Percentiles rank a stretch among this genome's conserved stretches.
Evolutionary conservation across 164 flowering plant species (phyloP).

Genomic region (Annona cherimola): DNA sequence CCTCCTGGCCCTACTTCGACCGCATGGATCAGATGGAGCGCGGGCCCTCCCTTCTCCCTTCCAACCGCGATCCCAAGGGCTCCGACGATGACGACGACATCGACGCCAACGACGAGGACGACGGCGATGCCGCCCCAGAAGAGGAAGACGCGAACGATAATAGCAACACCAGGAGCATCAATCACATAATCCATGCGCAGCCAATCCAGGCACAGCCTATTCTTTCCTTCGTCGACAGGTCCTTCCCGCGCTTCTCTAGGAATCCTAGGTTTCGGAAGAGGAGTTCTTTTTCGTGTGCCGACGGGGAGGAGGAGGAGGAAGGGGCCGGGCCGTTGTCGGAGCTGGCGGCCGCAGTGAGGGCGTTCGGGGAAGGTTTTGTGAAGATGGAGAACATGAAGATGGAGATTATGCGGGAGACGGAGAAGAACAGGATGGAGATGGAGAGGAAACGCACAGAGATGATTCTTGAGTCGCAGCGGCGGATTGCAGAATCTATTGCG

Average conservation of each 20-base stretch:
- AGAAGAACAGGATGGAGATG: conserved; percentile 71
- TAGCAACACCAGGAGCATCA: conserved; percentile 41
- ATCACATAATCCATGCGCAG: conserved; percentile 32
- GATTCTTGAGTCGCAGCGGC: conserved; percentile 59
- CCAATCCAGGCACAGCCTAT: conserved; percentile 5
- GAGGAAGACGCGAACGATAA: conserved; percentile 5
- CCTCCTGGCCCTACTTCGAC: conserved; percentile 52
- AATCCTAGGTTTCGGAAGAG: conserved; percentile 24
- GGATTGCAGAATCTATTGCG: conserved; percentile 45
- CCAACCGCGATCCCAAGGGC: background rate
- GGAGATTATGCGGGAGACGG: conserved; percentile 72
- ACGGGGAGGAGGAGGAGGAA: conserved; percentile 22
- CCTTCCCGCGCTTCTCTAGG: conserved; percentile 17
- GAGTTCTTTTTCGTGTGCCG: conserved; percentile 12
- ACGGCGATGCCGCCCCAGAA: conserved; percentile 2
- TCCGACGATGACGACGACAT: conserved; percentile 26
- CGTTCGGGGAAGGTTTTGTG: conserved; percentile 56
- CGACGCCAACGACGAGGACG: conserved; percentile 25
- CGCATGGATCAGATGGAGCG: conserved; percentile 61
- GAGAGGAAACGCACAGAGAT: conserved; percentile 64
- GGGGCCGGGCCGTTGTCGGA: conserved; percentile 23
- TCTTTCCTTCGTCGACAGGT: conserved; percentile 3
- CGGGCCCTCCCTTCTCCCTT: conserved; percentile 50
- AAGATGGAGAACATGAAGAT: conserved; percentile 71
- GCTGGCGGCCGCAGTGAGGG: conserved; percentile 54